Conservation (phyloP, 352 stramenopile species). For the Globisporangium middletonii region DNA sequence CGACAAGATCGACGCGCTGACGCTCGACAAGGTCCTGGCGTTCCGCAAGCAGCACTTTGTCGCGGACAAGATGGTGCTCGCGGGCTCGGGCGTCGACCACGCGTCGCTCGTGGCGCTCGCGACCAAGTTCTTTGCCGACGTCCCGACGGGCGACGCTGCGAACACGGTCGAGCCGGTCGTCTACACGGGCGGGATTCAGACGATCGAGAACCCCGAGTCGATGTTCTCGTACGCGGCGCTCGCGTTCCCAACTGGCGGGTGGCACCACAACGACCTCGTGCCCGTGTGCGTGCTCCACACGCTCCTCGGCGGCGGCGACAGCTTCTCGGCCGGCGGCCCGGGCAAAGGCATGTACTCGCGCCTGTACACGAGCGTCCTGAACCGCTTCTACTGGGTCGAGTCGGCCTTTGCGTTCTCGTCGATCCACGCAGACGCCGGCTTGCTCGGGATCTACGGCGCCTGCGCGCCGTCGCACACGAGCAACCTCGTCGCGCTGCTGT, state of each 20-base stretch:
- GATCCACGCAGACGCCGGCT: constrained; percentile 92
- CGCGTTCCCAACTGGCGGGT: constrained; percentile 95
- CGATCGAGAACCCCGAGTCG: constrained; percentile 60
- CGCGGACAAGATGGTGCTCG: constrained; percentile 87
- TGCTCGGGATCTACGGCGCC: constrained; percentile 94
- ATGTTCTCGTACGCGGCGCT: constrained; percentile 90
- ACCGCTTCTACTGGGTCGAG: constrained; percentile 97
- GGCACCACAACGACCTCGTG: constrained; percentile 95
- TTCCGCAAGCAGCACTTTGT: constrained; percentile 81
- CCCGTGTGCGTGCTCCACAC: constrained; percentile 97
- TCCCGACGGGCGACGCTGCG: constrained; percentile 28
- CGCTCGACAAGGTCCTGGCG: constrained; percentile 57
- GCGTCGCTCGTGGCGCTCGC: constrained; percentile 88
- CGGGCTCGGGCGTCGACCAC: constrained; percentile 94
- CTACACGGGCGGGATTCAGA: constrained; percentile 68
- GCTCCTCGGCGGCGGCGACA: constrained; percentile 95
- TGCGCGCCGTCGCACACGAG: constrained; percentile 76
- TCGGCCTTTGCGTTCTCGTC: constrained; percentile 96
- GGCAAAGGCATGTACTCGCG: constrained; percentile 99
- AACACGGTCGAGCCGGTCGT: constrained; percentile 37
- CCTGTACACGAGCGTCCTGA: constrained; percentile 97
- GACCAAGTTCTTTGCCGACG: constrained; percentile 83
- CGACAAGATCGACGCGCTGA: constrained; percentile 75
- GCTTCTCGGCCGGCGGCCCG: constrained; percentile 97
- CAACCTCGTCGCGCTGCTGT: constrained; percentile 91